Evolutionary conservation across 2,329 filamentous ascomycete genomes (phyloP).

Genomic region (Escovopsis sp.): DNA sequence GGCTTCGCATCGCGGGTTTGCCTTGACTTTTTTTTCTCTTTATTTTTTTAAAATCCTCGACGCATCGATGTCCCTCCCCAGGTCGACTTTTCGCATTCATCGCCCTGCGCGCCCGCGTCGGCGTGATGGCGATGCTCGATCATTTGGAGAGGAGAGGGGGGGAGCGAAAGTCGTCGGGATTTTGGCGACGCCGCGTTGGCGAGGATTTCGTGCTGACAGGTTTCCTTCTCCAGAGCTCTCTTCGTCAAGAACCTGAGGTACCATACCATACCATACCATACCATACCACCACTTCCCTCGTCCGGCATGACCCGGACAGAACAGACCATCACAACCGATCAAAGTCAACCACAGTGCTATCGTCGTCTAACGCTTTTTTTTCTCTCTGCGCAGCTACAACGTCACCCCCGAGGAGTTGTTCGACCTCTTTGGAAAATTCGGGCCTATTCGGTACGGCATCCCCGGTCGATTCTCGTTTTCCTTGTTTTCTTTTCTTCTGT

Average conservation of each 20-base stretch:
- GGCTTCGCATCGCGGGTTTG: background rate
- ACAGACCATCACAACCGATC: background rate
- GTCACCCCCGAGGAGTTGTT: conserved; percentile 96
- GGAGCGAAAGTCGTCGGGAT: too few species aligned
- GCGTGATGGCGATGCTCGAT: too few species aligned
- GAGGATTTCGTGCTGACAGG: conserved; percentile 17
- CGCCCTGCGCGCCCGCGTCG: too few species aligned
- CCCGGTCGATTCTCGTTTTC: conserved; percentile 5
- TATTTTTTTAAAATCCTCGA: too few species aligned
- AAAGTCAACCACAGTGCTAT: conserved; percentile 2
- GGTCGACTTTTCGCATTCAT: too few species aligned
- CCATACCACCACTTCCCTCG: background rate
- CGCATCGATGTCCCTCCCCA: too few species aligned
- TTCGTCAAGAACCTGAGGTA: conserved; percentile 99
- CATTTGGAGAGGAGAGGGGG: too few species aligned
- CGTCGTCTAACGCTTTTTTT: conserved; percentile 28
- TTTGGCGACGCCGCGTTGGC: conserved; percentile 6
- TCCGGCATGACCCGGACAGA: background rate
- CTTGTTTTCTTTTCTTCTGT: too few species aligned
- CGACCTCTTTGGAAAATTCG: conserved; percentile 96
- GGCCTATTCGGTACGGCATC: conserved; percentile 67
- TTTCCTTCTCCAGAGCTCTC: conserved; percentile 59
- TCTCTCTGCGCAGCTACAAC: conserved; percentile 62
- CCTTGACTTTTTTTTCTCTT: background rate
- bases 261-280: background rate